Conservation (phyloP, 164 flowering plant species). For the Cinnamomum micranthum region DNA sequence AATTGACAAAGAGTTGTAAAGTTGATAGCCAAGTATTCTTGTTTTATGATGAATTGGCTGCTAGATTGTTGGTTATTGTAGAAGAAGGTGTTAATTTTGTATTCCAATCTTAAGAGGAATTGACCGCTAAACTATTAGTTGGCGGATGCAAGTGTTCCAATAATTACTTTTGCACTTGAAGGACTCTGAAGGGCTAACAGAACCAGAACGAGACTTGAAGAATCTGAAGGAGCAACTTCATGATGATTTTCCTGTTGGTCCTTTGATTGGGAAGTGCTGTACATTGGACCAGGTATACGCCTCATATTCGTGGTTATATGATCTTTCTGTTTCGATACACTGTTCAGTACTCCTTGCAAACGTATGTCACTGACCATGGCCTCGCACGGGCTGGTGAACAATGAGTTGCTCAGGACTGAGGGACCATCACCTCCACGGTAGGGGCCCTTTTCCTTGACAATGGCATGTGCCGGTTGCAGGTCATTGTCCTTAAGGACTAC, state of each 20-base stretch:
- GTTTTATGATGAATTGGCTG: neutral
- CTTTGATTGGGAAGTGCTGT: constrained; percentile 75
- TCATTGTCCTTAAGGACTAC: neutral
- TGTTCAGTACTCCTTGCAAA: neutral
- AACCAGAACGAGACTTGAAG: constrained; percentile 64
- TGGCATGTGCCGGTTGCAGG: neutral
- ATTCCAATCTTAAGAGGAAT: neutral
- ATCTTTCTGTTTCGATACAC: too few species aligned
- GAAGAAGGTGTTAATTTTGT: neutral
- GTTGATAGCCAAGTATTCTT: neutral
- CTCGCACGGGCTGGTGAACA: neutral
- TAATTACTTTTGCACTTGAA: constrained; percentile 16
- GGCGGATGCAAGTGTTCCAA: neutral
- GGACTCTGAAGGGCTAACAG: constrained; percentile 87
- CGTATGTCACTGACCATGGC: neutral
- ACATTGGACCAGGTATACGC: constrained; percentile 82
- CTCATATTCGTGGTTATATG: too few species aligned
- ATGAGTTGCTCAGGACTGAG: neutral
- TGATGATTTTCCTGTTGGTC: constrained; percentile 88
- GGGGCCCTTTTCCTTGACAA: too few species aligned
- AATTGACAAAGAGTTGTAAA: neutral
- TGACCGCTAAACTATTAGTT: too few species aligned
- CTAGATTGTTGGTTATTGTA: neutral
- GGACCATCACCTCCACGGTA: neutral
- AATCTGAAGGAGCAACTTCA: constrained; percentile 75